A percentile compares a stretch with the other conserved stretches of the same genome.
phyloP scores from a whole-genome alignment of 2,329 filamentous ascomycete genomes.

The Biscogniauxia marginata region DNA sequence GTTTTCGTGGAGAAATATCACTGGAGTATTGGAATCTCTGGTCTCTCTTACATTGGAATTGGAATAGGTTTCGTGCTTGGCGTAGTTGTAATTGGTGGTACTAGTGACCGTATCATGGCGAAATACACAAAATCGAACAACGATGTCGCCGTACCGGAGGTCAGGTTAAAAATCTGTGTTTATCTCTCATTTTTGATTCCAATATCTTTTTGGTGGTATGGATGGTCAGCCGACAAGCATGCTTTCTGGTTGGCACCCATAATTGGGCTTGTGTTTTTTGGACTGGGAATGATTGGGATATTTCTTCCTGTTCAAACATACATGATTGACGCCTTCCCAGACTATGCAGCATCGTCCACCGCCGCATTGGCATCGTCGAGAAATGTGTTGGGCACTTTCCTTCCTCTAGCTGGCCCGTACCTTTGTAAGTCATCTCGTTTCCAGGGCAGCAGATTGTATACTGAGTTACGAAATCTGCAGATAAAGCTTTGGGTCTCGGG shows the following conservation, averaged over 20 bases:
- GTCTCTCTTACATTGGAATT: constrained; percentile 14
- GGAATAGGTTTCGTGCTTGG: constrained; percentile 12
- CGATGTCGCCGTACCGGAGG: constrained; percentile 5
- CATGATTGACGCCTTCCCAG: constrained; percentile 15
- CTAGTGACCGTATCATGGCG: constrained; percentile 10
- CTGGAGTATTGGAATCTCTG: constrained; percentile 9
- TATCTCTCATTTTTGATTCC: constrained; percentile 15
- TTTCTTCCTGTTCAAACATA: constrained; percentile 14
- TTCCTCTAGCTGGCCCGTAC: constrained; percentile 11
- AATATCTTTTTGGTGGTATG: constrained; percentile 12
- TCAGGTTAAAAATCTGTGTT: constrained; percentile 9
- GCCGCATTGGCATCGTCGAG: constrained; percentile 12
- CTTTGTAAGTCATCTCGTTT: constrained; percentile 7
- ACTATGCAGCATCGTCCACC: constrained; percentile 13
- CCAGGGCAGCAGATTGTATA: not conserved
- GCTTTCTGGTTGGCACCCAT: constrained; percentile 14
- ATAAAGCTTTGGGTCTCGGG: constrained; percentile 8
- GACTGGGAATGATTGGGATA: constrained; percentile 11
- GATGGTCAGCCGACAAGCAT: constrained; percentile 10
- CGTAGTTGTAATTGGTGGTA: constrained; percentile 4
- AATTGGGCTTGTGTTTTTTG: constrained; percentile 9
- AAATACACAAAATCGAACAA: constrained; percentile 7
- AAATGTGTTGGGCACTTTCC: constrained; percentile 12
- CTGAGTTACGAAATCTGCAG: constrained; percentile 1
- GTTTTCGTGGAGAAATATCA: constrained; percentile 11